phyloP scores from a whole-genome alignment of 2,329 filamentous ascomycete genomes.

The Rhytidhysteron rufulum region DNA sequence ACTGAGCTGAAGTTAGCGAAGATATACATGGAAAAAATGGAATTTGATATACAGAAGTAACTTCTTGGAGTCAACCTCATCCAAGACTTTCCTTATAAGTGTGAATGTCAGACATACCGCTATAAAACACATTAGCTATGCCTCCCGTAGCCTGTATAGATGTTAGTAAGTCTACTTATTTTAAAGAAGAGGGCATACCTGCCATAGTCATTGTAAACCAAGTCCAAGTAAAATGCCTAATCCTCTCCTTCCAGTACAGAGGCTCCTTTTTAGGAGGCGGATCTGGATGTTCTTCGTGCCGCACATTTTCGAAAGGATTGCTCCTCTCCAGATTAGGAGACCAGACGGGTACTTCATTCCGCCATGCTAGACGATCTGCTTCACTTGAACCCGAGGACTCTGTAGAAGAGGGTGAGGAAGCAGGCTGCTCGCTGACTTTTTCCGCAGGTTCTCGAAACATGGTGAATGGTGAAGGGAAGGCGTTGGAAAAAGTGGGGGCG shows the following conservation, averaged over 20 bases:
- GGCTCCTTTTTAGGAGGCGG: background rate
- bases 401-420: too few species aligned
- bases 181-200: too few species aligned
- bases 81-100: too few species aligned
- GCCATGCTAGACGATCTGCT: slow-evolving; percentile 20
- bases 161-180: too few species aligned
- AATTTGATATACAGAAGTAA: too few species aligned
- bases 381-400: slow-evolving; percentile 8
- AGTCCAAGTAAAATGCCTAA: slow-evolving; percentile 68
- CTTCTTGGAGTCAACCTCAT: too few species aligned
- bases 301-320: slow-evolving; percentile 20
- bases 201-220: slow-evolving; percentile 72
- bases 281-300: background rate
- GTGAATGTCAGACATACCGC: slow-evolving; percentile 43
- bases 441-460: too few species aligned
- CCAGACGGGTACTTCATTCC: slow-evolving; percentile 16
- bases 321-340: slow-evolving; percentile 13
- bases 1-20: slow-evolving; percentile 25
- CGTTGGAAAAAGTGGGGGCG: too few species aligned
- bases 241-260: slow-evolving; percentile 48
- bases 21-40: too few species aligned
- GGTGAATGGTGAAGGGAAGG: too few species aligned
- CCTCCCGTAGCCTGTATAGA: too few species aligned
- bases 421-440: background rate
- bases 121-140: slow-evolving; percentile 57